A percentile compares a stretch with the other conserved stretches of the same genome.
phyloP scores from a whole-genome alignment of 2,329 filamentous ascomycete species.

The Penicillium sp. region DNA sequence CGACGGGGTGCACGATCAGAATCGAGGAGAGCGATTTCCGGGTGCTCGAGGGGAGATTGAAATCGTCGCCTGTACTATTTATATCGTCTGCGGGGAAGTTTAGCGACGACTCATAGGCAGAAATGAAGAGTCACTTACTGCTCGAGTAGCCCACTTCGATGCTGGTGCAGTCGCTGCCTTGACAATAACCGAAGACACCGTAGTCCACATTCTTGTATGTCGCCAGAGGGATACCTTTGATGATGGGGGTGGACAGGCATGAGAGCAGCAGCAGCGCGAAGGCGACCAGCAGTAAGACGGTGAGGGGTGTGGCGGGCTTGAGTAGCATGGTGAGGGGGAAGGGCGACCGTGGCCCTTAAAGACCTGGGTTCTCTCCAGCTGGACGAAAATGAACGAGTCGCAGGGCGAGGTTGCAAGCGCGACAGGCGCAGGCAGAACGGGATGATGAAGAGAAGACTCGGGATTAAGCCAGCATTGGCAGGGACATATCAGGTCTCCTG shows the following conservation, averaged over 20 bases:
- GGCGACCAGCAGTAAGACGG: constrained; percentile 77
- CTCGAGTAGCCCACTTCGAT: constrained; percentile 83
- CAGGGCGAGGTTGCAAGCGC: background rate
- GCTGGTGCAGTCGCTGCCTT: constrained; percentile 61
- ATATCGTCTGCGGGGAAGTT: constrained; percentile 27
- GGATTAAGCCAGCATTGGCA: constrained; percentile 14
- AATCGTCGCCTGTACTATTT: constrained; percentile 50
- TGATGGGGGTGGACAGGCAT: constrained; percentile 85
- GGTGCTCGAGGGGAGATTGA: constrained; percentile 62
- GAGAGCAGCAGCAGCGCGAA: constrained; percentile 83
- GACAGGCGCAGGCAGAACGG: too few species aligned
- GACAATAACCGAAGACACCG: constrained; percentile 90
- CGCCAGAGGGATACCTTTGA: constrained; percentile 79
- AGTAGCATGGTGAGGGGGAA: constrained; percentile 59
- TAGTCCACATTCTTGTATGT: constrained; percentile 73
- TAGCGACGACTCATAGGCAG: constrained; percentile 13
- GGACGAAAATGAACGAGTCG: background rate
- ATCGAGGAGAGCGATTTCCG: constrained; percentile 76
- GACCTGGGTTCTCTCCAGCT: constrained; percentile 2
- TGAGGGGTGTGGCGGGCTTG: constrained; percentile 86
- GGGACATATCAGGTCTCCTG: constrained; percentile 15
- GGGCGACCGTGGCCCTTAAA: constrained; percentile 6
- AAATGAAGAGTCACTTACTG: constrained; percentile 54
- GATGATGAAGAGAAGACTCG: constrained; percentile 1
- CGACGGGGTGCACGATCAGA: constrained; percentile 88